A percentile compares a stretch with the other conserved stretches of the same genome.
Evolutionary conservation across 164 flowering plant species (phyloP).

Genomic region (Taxillus chinensis): DNA sequence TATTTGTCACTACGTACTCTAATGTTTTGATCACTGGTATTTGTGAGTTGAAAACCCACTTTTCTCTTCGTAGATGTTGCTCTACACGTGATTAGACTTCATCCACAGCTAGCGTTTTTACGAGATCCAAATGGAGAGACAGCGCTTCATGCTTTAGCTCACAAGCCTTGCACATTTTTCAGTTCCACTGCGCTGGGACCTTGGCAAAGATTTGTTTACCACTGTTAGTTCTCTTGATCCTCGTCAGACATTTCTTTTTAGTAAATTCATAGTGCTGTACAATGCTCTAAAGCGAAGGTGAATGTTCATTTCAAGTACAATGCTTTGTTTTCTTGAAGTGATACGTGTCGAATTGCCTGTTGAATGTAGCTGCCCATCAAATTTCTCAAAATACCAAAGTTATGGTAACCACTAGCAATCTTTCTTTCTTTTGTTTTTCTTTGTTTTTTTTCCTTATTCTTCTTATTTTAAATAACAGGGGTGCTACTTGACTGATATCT

Average conservation of each 20-base stretch:
- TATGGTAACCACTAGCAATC: not conserved
- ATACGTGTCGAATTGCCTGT: not conserved
- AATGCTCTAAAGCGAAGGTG: no score
- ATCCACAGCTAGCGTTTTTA: slow-evolving; percentile 14
- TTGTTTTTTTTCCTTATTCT: no score
- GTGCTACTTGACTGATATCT: not conserved
- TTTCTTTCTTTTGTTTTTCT: not conserved
- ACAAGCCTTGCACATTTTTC: slow-evolving; percentile 19
- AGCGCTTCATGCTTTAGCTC: slow-evolving; percentile 32
- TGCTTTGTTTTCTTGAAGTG: not conserved
- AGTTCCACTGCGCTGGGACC: slow-evolving; percentile 6
- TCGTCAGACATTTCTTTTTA: not conserved
- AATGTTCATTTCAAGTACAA: no score
- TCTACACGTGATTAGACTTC: slow-evolving; percentile 8
- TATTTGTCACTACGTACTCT: no score
- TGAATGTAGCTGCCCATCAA: not conserved
- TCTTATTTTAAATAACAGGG: no score
- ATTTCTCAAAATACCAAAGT: not conserved
- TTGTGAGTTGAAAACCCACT: not conserved
- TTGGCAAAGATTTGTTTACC: slow-evolving; percentile 13
- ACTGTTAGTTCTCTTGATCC: slow-evolving; percentile 13
- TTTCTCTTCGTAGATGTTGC: slow-evolving; percentile 21
- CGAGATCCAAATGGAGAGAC: slow-evolving; percentile 22
- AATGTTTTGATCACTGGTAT: not conserved
- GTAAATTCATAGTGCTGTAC: not conserved